Base-by-base conservation (phyloP, 768 basidiomycete species). In the Macrolepiota fuliginosa region DNA sequence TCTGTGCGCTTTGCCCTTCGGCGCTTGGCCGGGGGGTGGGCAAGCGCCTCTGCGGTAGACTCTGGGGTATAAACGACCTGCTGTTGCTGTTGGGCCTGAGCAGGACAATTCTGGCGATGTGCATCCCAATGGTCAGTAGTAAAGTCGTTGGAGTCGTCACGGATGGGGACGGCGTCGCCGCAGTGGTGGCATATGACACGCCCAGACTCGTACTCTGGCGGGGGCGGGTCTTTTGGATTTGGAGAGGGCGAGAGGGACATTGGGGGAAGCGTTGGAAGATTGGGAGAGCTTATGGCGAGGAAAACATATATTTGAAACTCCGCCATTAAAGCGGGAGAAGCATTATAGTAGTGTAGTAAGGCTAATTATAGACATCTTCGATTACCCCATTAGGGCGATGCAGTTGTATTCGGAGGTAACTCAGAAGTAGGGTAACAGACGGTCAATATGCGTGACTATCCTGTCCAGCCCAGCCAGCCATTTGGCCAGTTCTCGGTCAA, bases 1-100 rank as follows among this genome's bases (percentile, higher is more conserved):
- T 92, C 90, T 0, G 89, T 87, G 39, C 90, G 82, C 67, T 91
- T 91, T 0, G 89, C 87, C 10, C 90, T 81, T 3, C 89, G 83
- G 19, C 88, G 84, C 68, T 90, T 90, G 13, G 80, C 72, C 0
- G 82, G 80, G 3, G 81, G 81, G 67, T 81, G 78, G 1, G 77
- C 71, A n/a, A 77, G 73, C 13, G 75, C 69, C 62, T 79, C 76
- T 13, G 73, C 76, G 15, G 76, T 71, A 62, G 70, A 75, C 64
- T 76, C 77, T 4, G 79, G 80, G 29, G 77, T 78, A 66, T 77
- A 78, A 35, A 79, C 76, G 15, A 80, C 75, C 29, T 32, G 5
- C 79, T 10, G 3, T 55, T 24, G 19, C 42, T 45, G 54, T 27
- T 12, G 63, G 32, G 7, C 37, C 25, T 46, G 49, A 42, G 59